These are phyloP conservation scores for Colletotrichum spinosum DNA, from an alignment of 2,329 filamentous ascomycete genomes.

Conservation along the genomic window DNA sequence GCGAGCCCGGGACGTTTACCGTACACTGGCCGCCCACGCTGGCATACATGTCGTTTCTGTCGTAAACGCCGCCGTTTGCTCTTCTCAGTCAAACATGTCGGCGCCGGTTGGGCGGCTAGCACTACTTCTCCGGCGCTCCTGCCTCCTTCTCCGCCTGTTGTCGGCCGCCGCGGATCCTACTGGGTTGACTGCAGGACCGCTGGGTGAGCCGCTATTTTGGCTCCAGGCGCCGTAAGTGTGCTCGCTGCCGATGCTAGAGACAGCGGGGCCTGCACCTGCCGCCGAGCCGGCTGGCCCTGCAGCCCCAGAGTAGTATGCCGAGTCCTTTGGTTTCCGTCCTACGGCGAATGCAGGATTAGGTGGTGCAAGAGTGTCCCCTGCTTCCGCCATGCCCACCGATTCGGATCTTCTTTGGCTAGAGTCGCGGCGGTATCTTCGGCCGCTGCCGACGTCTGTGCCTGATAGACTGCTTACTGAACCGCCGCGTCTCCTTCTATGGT, in stretches of 20 bases:
- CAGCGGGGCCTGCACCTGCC: slow-evolving; percentile 54
- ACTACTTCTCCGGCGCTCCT: slow-evolving; percentile 61
- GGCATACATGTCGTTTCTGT: slow-evolving; percentile 29
- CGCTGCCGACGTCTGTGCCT: slow-evolving; percentile 63
- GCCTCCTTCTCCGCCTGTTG: slow-evolving; percentile 65
- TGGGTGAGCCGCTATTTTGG: slow-evolving; percentile 60
- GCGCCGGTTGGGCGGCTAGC: slow-evolving; percentile 49
- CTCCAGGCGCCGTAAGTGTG: slow-evolving; percentile 66
- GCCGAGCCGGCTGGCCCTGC: slow-evolving; percentile 57
- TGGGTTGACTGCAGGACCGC: slow-evolving; percentile 48
- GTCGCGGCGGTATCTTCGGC: slow-evolving; percentile 66
- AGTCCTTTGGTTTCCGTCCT: slow-evolving; percentile 65
- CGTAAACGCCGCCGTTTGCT: slow-evolving; percentile 23
- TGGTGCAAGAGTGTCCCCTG: slow-evolving; percentile 58
- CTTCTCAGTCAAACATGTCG: slow-evolving; percentile 52
- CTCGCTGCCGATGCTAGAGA: slow-evolving; percentile 60
- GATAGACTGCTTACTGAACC: slow-evolving; percentile 68
- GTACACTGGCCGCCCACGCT: slow-evolving; percentile 16
- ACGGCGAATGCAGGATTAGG: slow-evolving; percentile 69
- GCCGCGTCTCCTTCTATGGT: slow-evolving; percentile 53
- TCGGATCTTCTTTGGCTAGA: slow-evolving; percentile 61
- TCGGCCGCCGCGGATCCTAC: slow-evolving; percentile 56
- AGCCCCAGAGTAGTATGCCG: slow-evolving; percentile 70
- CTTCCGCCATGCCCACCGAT: slow-evolving; percentile 54
- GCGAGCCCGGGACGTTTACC: neutral